These are phyloP conservation scores for Kluyveromyces wickerhamii DNA, from an alignment of 805 yeast genomes.

Conservation along the genomic window DNA sequence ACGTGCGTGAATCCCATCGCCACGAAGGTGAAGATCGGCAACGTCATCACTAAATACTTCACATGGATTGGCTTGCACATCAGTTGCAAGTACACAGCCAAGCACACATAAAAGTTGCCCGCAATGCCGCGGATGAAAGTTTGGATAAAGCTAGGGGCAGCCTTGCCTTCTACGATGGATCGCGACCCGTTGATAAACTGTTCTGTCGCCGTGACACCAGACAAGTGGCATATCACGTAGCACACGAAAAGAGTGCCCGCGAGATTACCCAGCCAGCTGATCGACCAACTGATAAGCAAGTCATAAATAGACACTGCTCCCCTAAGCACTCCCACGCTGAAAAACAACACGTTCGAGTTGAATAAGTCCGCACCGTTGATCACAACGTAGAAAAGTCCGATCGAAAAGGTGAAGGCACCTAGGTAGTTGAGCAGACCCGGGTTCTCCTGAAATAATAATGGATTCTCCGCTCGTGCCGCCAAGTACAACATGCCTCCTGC, in stretches of 20 bases:
- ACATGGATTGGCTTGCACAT: slow-evolving; percentile 78
- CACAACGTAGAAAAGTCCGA: slow-evolving; percentile 70
- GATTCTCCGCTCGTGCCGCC: slow-evolving; percentile 45
- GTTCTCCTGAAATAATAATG: slow-evolving; percentile 33
- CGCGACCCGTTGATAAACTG: slow-evolving; percentile 41
- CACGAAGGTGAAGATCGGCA: slow-evolving; percentile 77
- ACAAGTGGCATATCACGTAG: slow-evolving; percentile 51
- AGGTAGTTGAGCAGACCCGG: slow-evolving; percentile 48
- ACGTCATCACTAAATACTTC: slow-evolving; percentile 49
- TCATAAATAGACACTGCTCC: slow-evolving; percentile 65
- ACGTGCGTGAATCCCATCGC: slow-evolving; percentile 70
- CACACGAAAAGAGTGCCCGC: slow-evolving; percentile 59
- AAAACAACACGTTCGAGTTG: slow-evolving; percentile 67
- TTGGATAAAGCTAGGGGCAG: slow-evolving; percentile 45
- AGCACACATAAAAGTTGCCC: slow-evolving; percentile 69
- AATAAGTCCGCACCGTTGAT: slow-evolving; percentile 68
- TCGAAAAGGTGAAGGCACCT: slow-evolving; percentile 58
- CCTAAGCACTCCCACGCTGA: slow-evolving; percentile 58
- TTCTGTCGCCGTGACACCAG: slow-evolving; percentile 40
- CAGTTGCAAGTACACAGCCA: slow-evolving; percentile 69
- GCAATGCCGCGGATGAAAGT: slow-evolving; percentile 64
- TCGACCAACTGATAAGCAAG: slow-evolving; percentile 53
- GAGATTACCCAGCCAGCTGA: slow-evolving; percentile 61
- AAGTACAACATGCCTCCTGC: slow-evolving; percentile 68
- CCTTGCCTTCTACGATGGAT: slow-evolving; percentile 37